Base-by-base conservation (phyloP, 106 monocot genomes). In the Allium sativum region DNA sequence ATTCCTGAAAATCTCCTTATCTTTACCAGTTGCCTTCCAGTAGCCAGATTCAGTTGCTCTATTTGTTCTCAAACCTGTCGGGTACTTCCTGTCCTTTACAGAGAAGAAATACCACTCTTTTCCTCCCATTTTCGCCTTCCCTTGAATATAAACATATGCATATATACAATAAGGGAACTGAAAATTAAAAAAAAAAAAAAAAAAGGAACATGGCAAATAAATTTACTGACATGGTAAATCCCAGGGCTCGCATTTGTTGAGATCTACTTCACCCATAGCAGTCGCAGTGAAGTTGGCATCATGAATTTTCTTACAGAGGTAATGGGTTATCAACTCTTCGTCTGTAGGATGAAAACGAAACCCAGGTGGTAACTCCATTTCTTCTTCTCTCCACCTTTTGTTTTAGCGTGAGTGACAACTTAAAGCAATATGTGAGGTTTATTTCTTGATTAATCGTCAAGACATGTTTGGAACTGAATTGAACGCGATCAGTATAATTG, bases 21-120 rank as follows among this genome's bases (percentile, higher is more conserved):
- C 92, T 53, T 87, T 92, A 1, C 92, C 87, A 4, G 92, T 92
- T 6, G 92, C 92, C 66, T 92, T 92, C 92, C 92, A 92, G 63
- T 83, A 92, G 1, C 87, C 92, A 18, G 76, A 42, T 31, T 67
- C 66, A 1, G 87, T 92, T 10, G 87, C 92, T 64, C 92, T 78
- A 62, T 87, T 87, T 22, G 92, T 87, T 60, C 92, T 68, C 73
- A 79, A 65, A 3, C 87, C 84, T 3, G 87, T 87, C 17, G 87
- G 84, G 78, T 92, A 92, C 65, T 87, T 91, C 18, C 83, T 46
- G 55, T 83, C 83, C 73, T 70, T 84, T 53, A 74, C 55, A 64
- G 83, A 81, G 81, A 86, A 87, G 73, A 87, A 84, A 73, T 87
- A 92, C 83, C 77, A 80, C 62, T 86, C 86, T 58, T 92, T 87